phyloP scores from a whole-genome alignment of 495 filamentous ascomycete genomes.

The Trichoderma orchidacearum region DNA sequence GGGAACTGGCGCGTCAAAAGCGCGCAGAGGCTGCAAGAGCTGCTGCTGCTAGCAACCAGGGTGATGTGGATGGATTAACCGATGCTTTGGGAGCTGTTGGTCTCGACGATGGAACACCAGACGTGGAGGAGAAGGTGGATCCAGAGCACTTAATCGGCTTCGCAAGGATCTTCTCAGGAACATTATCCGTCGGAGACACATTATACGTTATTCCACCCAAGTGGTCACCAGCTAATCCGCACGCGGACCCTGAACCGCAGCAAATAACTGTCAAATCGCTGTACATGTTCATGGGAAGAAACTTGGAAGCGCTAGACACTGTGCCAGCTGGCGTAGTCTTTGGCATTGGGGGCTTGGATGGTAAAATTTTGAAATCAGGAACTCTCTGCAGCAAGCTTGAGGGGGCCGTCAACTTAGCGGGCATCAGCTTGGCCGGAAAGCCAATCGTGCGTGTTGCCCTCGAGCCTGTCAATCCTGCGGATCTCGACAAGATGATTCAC shows the following conservation, averaged over 20 bases:
- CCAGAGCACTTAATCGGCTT: slow-evolving; percentile 89
- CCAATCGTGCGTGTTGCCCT: slow-evolving; percentile 94
- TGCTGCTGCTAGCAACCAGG: slow-evolving; percentile 30
- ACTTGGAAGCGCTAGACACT: slow-evolving; percentile 66
- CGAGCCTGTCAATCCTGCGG: slow-evolving; percentile 75
- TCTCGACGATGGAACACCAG: slow-evolving; percentile 37
- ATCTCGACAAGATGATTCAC: slow-evolving; percentile 85
- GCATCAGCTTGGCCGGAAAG: slow-evolving; percentile 58
- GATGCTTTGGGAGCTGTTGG: slow-evolving; percentile 18
- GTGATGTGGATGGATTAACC: slow-evolving; percentile 14
- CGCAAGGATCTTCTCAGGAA: slow-evolving; percentile 84
- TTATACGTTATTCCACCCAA: slow-evolving; percentile 88
- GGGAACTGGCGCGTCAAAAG: slow-evolving; percentile 77
- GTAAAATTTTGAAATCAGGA: slow-evolving; percentile 83
- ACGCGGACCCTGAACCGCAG: slow-evolving; percentile 60
- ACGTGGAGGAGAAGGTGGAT: slow-evolving; percentile 47
- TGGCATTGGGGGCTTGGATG: slow-evolving; percentile 86
- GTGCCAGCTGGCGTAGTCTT: slow-evolving; percentile 93
- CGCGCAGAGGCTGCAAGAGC: slow-evolving; percentile 65
- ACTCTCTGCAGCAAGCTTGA: slow-evolving; percentile 83
- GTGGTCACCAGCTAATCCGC: slow-evolving; percentile 69
- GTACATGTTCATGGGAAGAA: slow-evolving; percentile 92
- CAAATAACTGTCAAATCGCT: slow-evolving; percentile 77
- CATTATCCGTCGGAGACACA: slow-evolving; percentile 73
- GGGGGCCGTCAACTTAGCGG: slow-evolving; percentile 86